Conservation (phyloP, 192 early-diverging fungal genomes). For the Phycomyces nitens region DNA sequence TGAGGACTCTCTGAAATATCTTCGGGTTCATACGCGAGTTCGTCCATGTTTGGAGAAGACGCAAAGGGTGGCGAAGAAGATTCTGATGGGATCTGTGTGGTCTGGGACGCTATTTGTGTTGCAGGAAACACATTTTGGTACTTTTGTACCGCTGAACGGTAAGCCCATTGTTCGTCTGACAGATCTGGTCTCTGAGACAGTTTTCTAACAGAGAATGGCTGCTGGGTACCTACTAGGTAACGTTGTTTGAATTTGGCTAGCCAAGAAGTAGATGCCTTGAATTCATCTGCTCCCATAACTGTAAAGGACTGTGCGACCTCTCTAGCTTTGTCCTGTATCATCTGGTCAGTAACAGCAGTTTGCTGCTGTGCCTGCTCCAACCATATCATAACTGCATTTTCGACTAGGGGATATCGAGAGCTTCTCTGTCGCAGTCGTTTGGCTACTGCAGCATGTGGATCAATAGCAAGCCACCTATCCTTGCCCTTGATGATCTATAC, state of each 20-base stretch:
- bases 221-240: constrained; percentile 5
- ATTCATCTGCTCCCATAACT: constrained; percentile 1
- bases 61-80: not conserved
- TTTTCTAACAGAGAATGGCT: not conserved
- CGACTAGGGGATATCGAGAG: constrained; percentile 12
- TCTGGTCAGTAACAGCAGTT: constrained; percentile 15
- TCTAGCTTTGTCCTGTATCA: constrained; percentile 13
- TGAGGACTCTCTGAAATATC: constrained; percentile 5
- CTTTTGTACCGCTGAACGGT: not conserved
- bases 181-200: not conserved
- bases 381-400: constrained; percentile 14
- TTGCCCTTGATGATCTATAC: constrained; percentile 15
- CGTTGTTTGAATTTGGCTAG: constrained; percentile 15
- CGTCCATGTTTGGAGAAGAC: not conserved
- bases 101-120: not conserved
- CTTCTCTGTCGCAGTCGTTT: constrained; percentile 16
- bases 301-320: constrained; percentile 6
- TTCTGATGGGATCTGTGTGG: not conserved
- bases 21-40: not conserved
- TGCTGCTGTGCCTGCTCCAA: constrained; percentile 13
- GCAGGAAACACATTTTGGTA: not conserved
- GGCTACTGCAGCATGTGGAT: constrained; percentile 10
- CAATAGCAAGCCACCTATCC: constrained; percentile 15
- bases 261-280: constrained; percentile 20
- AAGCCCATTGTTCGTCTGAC: not conserved